Conservation (phyloP, 805 yeast species). For the Zygotorulaspora florentina region DNA sequence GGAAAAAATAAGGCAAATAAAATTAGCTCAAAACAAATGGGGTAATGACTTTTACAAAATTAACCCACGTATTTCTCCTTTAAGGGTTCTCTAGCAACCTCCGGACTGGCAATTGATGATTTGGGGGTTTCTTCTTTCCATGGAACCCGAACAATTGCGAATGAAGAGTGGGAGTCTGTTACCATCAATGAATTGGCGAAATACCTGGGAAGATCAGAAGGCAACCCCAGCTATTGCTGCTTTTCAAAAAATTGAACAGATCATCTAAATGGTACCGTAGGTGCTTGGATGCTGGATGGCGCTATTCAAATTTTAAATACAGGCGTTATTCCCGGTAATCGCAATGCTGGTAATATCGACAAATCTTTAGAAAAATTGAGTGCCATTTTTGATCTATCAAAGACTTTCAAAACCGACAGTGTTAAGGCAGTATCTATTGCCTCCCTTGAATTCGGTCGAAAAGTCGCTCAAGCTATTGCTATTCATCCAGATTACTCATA, state of each 20-base stretch:
- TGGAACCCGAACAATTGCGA: slow-evolving; percentile 98
- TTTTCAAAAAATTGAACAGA: slow-evolving; percentile 98
- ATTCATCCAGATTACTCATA: slow-evolving; percentile 91
- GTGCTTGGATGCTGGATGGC: slow-evolving; percentile 99
- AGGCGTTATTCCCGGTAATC: slow-evolving; percentile 97
- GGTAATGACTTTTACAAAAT: slow-evolving; percentile 90
- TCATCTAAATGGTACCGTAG: slow-evolving; percentile 99
- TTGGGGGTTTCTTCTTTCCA: slow-evolving; percentile 97
- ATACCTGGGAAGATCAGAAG: slow-evolving; percentile 94
- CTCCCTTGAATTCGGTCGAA: slow-evolving; percentile 99
- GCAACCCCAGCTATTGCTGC: slow-evolving; percentile 97
- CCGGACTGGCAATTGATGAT: slow-evolving; percentile 89
- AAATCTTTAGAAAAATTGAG: slow-evolving; percentile 74
- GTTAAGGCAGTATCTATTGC: slow-evolving; percentile 95
- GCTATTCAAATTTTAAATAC: slow-evolving; percentile 86
- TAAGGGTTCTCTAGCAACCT: slow-evolving; percentile 96
- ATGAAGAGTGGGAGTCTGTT: slow-evolving; percentile 95
- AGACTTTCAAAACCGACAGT: slow-evolving; percentile 91
- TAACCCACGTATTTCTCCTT: slow-evolving; percentile 93
- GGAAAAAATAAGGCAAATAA: slow-evolving; percentile 79
- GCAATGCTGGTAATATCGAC: slow-evolving; percentile 97
- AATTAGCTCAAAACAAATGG: slow-evolving; percentile 87
- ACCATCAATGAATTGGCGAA: slow-evolving; percentile 88
- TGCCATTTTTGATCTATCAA: slow-evolving; percentile 89
- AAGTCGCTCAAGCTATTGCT: slow-evolving; percentile 94